These are phyloP conservation scores for Mycena citricolor DNA, from an alignment of 1,284 basidiomycete genomes.

Conservation along the genomic window DNA sequence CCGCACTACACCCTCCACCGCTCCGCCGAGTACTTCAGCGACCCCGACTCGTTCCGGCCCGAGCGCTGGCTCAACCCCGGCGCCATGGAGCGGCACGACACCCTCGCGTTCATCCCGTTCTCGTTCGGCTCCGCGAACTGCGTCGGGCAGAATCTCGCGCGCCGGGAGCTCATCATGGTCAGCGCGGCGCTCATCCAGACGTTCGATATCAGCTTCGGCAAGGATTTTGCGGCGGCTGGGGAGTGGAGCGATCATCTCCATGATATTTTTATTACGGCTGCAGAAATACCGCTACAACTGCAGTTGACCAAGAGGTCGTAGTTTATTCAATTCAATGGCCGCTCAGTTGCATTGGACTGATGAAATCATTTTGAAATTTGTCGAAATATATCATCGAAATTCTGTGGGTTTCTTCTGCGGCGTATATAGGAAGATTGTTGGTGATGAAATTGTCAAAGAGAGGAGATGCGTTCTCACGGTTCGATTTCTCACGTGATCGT, in stretches of 20 bases:
- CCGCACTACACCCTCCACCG: conserved; percentile 47
- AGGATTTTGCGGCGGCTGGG: conserved; percentile 10
- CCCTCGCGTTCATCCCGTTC: conserved; percentile 33
- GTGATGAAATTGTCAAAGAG: no score
- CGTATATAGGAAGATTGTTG: no score
- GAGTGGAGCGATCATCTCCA: conserved; percentile 9
- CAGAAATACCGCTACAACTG: no score
- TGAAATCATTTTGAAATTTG: no score
- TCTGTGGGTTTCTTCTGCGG: no score
- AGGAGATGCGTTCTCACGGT: no score
- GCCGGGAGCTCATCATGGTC: conserved; percentile 30
- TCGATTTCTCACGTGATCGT: no score
- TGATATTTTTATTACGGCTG: conserved; percentile 11
- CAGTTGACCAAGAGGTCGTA: no score
- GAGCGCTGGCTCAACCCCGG: conserved; percentile 40
- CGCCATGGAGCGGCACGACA: conserved; percentile 25
- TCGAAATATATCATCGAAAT: no score
- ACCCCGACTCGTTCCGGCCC: conserved; percentile 41
- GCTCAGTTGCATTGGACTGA: no score
- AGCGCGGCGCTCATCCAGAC: conserved; percentile 25
- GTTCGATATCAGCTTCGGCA: conserved; percentile 33
- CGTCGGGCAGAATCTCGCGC: conserved; percentile 31
- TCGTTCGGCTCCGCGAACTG: conserved; percentile 32
- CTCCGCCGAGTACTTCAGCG: conserved; percentile 30
- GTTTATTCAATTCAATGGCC: no score